Evolutionary conservation across 805 yeast species (phyloP), one percentile per base, ranked within the genome.

Genomic region (Ogataea nitratoaversa): DNA sequence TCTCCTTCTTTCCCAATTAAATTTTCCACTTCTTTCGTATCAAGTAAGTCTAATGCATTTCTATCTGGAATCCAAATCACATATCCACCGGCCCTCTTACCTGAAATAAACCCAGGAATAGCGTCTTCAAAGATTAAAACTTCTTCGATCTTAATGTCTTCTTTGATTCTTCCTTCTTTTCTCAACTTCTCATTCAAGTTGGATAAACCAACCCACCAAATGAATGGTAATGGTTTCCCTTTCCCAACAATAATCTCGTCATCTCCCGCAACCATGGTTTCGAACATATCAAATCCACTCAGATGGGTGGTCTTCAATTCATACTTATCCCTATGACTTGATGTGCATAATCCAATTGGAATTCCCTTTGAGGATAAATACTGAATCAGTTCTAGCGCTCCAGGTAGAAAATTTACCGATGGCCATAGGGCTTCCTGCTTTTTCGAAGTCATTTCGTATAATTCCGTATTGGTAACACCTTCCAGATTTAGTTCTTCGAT

Each of bases 61-160:
- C 72, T 71, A 61, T 91, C 91, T 8, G 99, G 98, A 12, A 90
- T 84, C 99, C 98, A 93, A 35, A 91, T 74, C n/a, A 91, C 96
- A 40, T 71, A 72, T 12, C 87, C 84, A 9, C 89, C 90, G 27
- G 96, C 88, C 14, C 84, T 80, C 41, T 73, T 74, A 12, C 95
- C 99, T 3, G 96, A 82, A 14, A 68, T 56, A 18, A 91, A 91
- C 3, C 99, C 99, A 0, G 96, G 90, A 32, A 89, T 69, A 3
- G 96, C 98, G 63, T 93, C 99, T 67, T 93, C 99, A 62, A 93
- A 93, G 2, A 93, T 84, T 24, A 93, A 61, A 53, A 95, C 85
- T 54, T 93, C 96, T 24, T 78, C 79, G 4, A 91, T 84, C 40
- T 59, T 54, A 44, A 91, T 83, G n/a, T 49, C 49, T 11, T 43